Conservation (phyloP, 2,329 filamentous ascomycete species). For the Fusarium irregulare region DNA sequence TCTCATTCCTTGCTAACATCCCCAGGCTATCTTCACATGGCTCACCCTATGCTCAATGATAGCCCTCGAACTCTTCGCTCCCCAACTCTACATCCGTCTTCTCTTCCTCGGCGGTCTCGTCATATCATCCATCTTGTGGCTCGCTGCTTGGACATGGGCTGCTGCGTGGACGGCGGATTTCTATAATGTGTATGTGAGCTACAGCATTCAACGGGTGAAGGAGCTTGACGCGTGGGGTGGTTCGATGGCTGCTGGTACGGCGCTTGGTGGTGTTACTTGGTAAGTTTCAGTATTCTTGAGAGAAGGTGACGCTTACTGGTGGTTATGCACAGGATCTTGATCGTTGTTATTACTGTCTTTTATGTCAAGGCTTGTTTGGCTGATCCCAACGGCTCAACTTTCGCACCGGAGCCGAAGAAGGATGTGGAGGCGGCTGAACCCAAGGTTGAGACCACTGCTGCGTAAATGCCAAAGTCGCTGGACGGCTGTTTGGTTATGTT, state of each 20-base stretch:
- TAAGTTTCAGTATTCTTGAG: slow-evolving; percentile 31
- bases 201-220: slow-evolving; percentile 14
- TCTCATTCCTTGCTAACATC: slow-evolving; percentile 14
- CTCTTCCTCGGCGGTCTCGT: slow-evolving; percentile 52
- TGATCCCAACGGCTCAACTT: slow-evolving; percentile 28
- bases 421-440: slow-evolving; percentile 31
- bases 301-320: neutral
- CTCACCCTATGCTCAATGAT: slow-evolving; percentile 54
- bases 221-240: slow-evolving; percentile 41
- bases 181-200: slow-evolving; percentile 40
- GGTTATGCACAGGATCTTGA: slow-evolving; percentile 49
- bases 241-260: slow-evolving; percentile 55
- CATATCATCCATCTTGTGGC: slow-evolving; percentile 58
- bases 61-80: slow-evolving; percentile 52
- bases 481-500: neutral
- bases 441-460: slow-evolving; percentile 20
- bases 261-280: slow-evolving; percentile 57
- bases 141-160: slow-evolving; percentile 53
- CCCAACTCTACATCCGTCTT: slow-evolving; percentile 51
- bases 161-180: slow-evolving; percentile 50
- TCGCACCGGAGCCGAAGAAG: slow-evolving; percentile 2
- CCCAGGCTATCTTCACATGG: slow-evolving; percentile 56
- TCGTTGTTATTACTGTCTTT: slow-evolving; percentile 53
- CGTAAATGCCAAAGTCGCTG: neutral
- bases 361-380: slow-evolving; percentile 52